Percentiles rank a stretch among this genome's conserved stretches.
Evolutionary conservation across 2,329 filamentous ascomycete species (phyloP).

Genomic region (Fusarium nelsonii): DNA sequence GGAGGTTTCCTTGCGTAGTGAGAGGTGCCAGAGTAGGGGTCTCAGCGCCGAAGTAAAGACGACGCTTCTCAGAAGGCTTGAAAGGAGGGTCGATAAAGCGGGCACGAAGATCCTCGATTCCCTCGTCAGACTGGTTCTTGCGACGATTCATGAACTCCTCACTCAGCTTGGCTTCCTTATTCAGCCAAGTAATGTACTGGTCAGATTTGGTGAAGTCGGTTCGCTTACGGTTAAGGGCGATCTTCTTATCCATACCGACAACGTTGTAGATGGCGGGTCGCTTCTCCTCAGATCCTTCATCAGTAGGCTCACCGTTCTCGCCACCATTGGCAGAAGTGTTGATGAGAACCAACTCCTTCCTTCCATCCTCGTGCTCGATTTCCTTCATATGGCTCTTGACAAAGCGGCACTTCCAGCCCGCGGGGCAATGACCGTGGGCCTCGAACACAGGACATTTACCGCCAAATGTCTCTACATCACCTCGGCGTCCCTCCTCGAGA

Average conservation of each 20-base stretch:
- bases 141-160: slow-evolving; percentile 57
- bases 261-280: slow-evolving; percentile 80
- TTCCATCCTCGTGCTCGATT: slow-evolving; percentile 80
- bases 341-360: slow-evolving; percentile 82
- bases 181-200: slow-evolving; percentile 81
- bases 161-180: slow-evolving; percentile 66
- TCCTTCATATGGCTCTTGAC: slow-evolving; percentile 89
- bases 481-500: slow-evolving; percentile 82
- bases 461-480: slow-evolving; percentile 80
- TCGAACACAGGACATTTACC: slow-evolving; percentile 87
- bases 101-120: slow-evolving; percentile 79
- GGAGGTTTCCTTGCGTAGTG: slow-evolving; percentile 96
- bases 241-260: slow-evolving; percentile 76
- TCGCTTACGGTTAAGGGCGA: slow-evolving; percentile 79
- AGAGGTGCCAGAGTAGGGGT: slow-evolving; percentile 94
- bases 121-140: slow-evolving; percentile 58
- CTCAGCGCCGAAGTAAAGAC: slow-evolving; percentile 92
- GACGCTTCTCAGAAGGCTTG: slow-evolving; percentile 91
- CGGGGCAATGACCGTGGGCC: slow-evolving; percentile 78
- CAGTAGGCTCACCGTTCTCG: slow-evolving; percentile 49
- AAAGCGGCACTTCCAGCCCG: slow-evolving; percentile 96
- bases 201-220: slow-evolving; percentile 79
- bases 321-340: slow-evolving; percentile 48
- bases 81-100: slow-evolving; percentile 88
- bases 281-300: slow-evolving; percentile 62